phyloP scores from a whole-genome alignment of 2,329 filamentous ascomycete species.

The Alternaria brassicicola region DNA sequence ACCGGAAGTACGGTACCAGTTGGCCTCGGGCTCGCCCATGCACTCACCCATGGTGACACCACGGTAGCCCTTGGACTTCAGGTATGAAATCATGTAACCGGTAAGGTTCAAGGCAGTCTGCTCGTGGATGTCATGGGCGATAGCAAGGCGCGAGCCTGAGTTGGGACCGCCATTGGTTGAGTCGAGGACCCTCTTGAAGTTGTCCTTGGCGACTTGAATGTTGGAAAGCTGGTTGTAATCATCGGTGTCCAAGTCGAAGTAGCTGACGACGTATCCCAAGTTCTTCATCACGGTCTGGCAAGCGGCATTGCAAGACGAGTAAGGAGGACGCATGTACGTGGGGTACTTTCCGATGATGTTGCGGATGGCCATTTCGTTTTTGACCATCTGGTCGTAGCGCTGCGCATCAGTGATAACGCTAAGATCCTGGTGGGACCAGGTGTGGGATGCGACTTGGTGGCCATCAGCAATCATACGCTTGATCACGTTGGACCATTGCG shows the following conservation, averaged over 20 bases:
- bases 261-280: conserved; percentile 65
- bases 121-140: conserved; percentile 59
- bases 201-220: conserved; percentile 46
- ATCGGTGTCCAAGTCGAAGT: conserved; percentile 65
- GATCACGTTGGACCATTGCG: conserved; percentile 58
- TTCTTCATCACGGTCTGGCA: conserved; percentile 49
- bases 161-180: conserved; percentile 26
- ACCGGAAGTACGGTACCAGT: conserved; percentile 56
- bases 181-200: conserved; percentile 47
- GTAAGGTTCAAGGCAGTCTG: conserved; percentile 54
- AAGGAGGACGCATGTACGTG: conserved; percentile 60
- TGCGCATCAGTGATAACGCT: conserved; percentile 51
- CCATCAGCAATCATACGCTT: conserved; percentile 61
- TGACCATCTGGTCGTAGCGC: conserved; percentile 58
- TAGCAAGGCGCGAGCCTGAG: conserved; percentile 54
- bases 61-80: conserved; percentile 50
- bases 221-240: conserved; percentile 45
- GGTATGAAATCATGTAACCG: conserved; percentile 51
- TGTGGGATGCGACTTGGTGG: conserved; percentile 67
- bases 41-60: conserved; percentile 58
- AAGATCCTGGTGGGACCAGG: conserved; percentile 61
- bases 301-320: conserved; percentile 52
- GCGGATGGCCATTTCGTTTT: conserved; percentile 62
- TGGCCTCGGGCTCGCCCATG: conserved; percentile 53
- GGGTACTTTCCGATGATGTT: conserved; percentile 62